Evolutionary conservation across 2,329 filamentous ascomycete species (phyloP), one percentile per base, ranked within the genome.

Genomic region (Colletotrichum truncatum): DNA sequence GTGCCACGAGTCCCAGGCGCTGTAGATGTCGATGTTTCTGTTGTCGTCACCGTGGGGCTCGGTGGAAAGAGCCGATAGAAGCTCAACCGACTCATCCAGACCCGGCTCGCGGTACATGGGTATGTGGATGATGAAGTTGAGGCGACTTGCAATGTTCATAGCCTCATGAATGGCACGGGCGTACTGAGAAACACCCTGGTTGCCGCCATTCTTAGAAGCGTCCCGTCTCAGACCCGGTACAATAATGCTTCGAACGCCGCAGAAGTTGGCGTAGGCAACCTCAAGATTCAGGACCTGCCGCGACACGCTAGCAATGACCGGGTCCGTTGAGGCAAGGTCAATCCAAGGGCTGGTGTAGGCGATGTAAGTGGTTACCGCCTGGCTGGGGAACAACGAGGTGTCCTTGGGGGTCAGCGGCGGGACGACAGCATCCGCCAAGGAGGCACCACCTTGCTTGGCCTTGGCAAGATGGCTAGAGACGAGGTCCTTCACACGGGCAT

Each of bases 1-100:
- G 76, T 99, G 91, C 96, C 96, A 99, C 1, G 92, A 91, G 78
- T 98, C 94, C 97, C 97, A 99, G 3, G 90, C 86, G 56, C 90
- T 90, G 77, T 93, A 96, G 1, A 92, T 77, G 72, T 95, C 91
- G 66, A 90, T 81, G 21, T 88, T 84, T 71, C 32, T 77, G 77
- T 66, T 65, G 4, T 70, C 70, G 14, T 67, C 66, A 25, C 76
- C 75, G 38, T 82, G 76, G 67, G 26, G 76, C 67, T 52, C 77
- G 10, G 66, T 64, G 25, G 76, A 76, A 71, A 76, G 72, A 10
- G 74, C 82, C 5, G 87, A 84, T 11, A 92, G 78, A 34, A 84
- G 83, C n/a, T 83, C 78, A 21, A 79, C 73, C 55, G 81, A 76
- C 60, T 87, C 81, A 51, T 89, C 87, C 6, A 84, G 71, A 6